Conservation (phyloP, 306 rosid species). For the Acacia confusa region DNA sequence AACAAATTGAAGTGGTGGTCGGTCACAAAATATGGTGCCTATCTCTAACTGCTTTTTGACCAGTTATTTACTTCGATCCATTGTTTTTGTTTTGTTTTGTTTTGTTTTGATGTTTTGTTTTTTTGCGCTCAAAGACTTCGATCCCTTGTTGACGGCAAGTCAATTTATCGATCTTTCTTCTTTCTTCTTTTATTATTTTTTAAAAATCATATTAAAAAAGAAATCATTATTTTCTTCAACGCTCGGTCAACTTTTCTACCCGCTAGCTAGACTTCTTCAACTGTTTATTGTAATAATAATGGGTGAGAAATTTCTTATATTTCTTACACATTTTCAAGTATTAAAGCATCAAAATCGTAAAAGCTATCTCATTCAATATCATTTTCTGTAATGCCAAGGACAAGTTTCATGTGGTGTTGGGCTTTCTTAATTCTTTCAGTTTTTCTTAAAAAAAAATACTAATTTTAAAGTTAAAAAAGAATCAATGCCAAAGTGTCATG, state of each 20-base stretch:
- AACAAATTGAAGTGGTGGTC: not conserved
- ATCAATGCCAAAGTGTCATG: not conserved
- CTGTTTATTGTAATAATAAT: not conserved
- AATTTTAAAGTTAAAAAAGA: not conserved
- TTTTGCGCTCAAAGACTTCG: too few species aligned
- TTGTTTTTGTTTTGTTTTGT: too few species aligned
- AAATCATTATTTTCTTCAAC: not conserved
- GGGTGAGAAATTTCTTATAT: not conserved
- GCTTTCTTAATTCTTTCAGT: not conserved
- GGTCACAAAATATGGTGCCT: not conserved
- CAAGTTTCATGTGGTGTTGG: not conserved
- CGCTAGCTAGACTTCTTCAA: not conserved
- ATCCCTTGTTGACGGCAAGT: not conserved
- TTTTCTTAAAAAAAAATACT: not conserved
- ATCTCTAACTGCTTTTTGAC: not conserved
- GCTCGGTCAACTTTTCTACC: not conserved
- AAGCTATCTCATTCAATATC: not conserved
- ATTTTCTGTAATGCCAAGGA: not conserved
- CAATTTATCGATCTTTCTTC: not conserved
- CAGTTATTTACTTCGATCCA: not conserved
- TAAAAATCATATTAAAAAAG: not conserved
- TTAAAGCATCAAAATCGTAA: not conserved
- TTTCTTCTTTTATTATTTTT: too few species aligned
- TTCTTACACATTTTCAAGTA: not conserved
- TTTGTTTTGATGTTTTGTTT: too few species aligned